Evolutionary conservation across 371 early-diverging fungal genomes (phyloP).

Genomic region (Entomophthora muscae): DNA sequence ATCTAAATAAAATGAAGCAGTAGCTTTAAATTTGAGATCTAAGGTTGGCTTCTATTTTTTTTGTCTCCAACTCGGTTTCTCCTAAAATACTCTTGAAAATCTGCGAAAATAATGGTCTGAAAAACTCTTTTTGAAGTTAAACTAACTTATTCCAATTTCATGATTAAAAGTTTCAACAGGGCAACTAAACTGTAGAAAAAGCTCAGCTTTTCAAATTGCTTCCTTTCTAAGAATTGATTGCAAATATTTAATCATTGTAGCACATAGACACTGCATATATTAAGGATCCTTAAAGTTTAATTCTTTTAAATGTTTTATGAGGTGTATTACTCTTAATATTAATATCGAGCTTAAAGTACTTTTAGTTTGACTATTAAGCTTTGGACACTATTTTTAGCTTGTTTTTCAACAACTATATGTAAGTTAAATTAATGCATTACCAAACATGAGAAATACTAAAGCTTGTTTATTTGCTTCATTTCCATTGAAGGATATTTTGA

Average conservation of each 20-base stretch:
- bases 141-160: not conserved
- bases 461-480: too few relatives aligned
- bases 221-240: not conserved
- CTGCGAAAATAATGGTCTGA: not conserved
- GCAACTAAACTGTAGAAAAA: not conserved
- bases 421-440: too few relatives aligned
- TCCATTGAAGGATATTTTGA: too few relatives aligned
- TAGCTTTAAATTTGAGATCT: not conserved
- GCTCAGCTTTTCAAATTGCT: not conserved
- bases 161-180: not conserved
- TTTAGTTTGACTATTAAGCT: too few relatives aligned
- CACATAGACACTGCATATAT: not conserved
- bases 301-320: not conserved
- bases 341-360: too few relatives aligned
- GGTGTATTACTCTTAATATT: not conserved
- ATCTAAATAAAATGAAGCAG: not conserved
- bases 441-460: too few relatives aligned
- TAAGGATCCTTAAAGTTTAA: not conserved
- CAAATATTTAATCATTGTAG: not conserved
- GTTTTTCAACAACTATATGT: too few relatives aligned
- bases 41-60: too few relatives aligned
- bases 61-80: too few relatives aligned
- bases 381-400: too few relatives aligned
- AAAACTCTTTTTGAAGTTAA: not conserved
- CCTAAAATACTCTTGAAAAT: too few relatives aligned